Conservation (phyloP, 805 yeast genomes). For the Sugiyamaella qingdaonensis region DNA sequence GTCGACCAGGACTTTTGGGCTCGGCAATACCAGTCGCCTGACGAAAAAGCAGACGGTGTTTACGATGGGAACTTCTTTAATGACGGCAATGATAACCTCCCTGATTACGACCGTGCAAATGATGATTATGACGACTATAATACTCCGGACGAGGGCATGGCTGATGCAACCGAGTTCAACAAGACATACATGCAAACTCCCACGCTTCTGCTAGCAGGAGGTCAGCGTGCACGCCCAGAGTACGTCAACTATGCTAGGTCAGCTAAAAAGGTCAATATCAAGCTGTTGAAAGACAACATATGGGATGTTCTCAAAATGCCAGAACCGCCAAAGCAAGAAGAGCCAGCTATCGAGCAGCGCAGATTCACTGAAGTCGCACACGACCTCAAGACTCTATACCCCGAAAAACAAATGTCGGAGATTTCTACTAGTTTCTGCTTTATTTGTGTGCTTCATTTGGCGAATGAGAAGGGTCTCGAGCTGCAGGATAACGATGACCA, state of each 20-base stretch:
- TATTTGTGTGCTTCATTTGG: slow-evolving; percentile 76
- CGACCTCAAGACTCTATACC: slow-evolving; percentile 50
- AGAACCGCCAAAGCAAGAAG: slow-evolving; percentile 3
- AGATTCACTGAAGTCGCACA: slow-evolving; percentile 47
- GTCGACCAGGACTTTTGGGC: slow-evolving; percentile 75
- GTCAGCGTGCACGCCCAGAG: slow-evolving; percentile 27
- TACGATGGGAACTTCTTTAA: slow-evolving; percentile 29
- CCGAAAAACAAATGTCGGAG: slow-evolving; percentile 54
- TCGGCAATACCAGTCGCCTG: slow-evolving; percentile 40
- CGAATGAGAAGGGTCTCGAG: slow-evolving; percentile 74
- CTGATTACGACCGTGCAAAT: slow-evolving; percentile 13
- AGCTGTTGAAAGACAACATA: slow-evolving; percentile 63
- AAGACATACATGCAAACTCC: slow-evolving; percentile 4
- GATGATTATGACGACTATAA: slow-evolving; percentile 11
- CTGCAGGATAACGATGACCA: slow-evolving; percentile 46
- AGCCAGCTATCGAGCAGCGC: slow-evolving; percentile 25
- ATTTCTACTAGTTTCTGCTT: slow-evolving; percentile 82
- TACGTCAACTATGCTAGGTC: slow-evolving; percentile 57
- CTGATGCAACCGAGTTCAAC: not conserved
- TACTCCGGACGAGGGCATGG: not conserved
- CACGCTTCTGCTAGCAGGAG: slow-evolving; percentile 8
- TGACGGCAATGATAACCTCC: slow-evolving; percentile 30
- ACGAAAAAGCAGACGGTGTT: slow-evolving; percentile 25
- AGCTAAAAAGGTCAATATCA: slow-evolving; percentile 77
- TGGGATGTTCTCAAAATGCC: slow-evolving; percentile 49